Conservation (phyloP, 257 asterid genomes). For the Handroanthus guayacan region DNA sequence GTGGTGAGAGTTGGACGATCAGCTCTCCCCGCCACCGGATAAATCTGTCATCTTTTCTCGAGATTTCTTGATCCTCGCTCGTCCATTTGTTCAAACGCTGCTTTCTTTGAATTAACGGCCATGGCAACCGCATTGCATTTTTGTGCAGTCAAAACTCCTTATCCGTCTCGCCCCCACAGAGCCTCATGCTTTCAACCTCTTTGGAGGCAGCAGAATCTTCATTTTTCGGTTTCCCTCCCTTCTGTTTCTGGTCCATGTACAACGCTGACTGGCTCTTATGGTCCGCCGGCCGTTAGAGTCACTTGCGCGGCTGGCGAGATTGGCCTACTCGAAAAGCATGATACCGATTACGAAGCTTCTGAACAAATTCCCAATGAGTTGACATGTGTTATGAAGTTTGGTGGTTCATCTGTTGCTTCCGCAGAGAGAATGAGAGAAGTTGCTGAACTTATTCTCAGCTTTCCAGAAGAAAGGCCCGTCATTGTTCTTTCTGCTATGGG, state of each 20-base stretch:
- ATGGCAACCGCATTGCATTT: conserved; percentile 66
- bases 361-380: conserved; percentile 43
- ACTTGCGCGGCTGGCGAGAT: conserved; percentile 49
- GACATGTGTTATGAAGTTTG: conserved; percentile 76
- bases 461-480: conserved; percentile 83
- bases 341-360: conserved; percentile 35
- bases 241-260: conserved; percentile 37
- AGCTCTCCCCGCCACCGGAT: conserved; percentile 28
- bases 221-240: conserved; percentile 34
- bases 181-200: conserved; percentile 40
- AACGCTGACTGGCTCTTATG: conserved; percentile 35
- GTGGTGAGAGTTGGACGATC: conserved; percentile 27
- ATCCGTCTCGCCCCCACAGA: conserved; percentile 35
- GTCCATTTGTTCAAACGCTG: background rate
- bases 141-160: conserved; percentile 54
- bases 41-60: conserved; percentile 20
- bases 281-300: conserved; percentile 33
- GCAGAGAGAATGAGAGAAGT: conserved; percentile 77
- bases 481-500: conserved; percentile 94
- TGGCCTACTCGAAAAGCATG: conserved; percentile 47
- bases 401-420: conserved; percentile 85
- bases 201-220: conserved; percentile 38
- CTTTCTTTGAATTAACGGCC: background rate
- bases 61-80: background rate
- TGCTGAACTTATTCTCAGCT: conserved; percentile 71